A percentile compares a stretch with the other conserved stretches of the same genome.
Conservation (phyloP, 306 rosid species). For the Pterocarpus santalinus region DNA sequence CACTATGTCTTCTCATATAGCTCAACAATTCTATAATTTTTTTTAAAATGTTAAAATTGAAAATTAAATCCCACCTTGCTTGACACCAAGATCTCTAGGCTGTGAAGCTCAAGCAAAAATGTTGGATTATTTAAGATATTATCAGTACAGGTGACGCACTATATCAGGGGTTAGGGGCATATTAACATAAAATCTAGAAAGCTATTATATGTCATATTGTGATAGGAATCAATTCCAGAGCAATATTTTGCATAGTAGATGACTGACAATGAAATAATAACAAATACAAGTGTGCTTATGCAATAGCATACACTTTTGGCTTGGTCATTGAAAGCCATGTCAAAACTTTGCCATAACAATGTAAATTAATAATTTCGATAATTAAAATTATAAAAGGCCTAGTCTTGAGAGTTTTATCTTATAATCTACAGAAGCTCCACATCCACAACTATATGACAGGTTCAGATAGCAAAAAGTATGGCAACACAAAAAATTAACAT, state of each 20-base stretch:
- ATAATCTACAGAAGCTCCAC: no score
- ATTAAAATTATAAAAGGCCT: no score
- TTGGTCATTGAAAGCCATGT: conserved; percentile 20
- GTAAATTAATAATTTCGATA: background rate
- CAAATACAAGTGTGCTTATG: conserved; percentile 14
- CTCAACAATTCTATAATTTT: conserved; percentile 10
- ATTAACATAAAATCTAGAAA: conserved; percentile 10
- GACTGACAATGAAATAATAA: background rate
- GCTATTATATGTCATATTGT: conserved; percentile 3
- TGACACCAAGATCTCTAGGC: background rate
- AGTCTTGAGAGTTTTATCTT: no score
- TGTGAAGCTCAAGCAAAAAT: conserved; percentile 16
- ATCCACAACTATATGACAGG: no score
- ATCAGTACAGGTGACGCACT: background rate
- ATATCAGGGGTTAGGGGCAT: background rate
- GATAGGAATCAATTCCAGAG: conserved; percentile 12
- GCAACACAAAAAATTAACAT: no score
- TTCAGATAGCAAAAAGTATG: no score
- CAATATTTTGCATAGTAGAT: background rate
- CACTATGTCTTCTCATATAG: conserved; percentile 28
- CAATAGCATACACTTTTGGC: conserved; percentile 19
- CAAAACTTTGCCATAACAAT: background rate
- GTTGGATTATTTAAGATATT: background rate
- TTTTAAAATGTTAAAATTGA: background rate
- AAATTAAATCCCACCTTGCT: conserved; percentile 9